Evolutionary conservation across 371 early-diverging fungal genomes (phyloP), one percentile per base, ranked within the genome.

Genomic region (Mortierella sp.): DNA sequence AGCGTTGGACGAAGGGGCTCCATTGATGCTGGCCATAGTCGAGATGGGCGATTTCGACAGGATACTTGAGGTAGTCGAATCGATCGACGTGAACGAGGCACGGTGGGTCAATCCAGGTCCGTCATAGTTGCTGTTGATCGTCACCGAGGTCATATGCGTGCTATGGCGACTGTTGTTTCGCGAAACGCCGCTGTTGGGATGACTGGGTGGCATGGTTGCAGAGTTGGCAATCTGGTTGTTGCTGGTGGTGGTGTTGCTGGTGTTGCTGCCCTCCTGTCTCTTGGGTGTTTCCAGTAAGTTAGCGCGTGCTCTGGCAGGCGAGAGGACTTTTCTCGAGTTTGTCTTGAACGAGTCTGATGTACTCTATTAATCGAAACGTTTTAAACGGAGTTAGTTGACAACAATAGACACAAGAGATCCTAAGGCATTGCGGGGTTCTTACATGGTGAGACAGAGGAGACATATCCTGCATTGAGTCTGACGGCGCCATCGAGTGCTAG

Each of bases 21-120:
- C 86, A 63, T 86, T 86, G 80, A 81, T 79, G 29, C 82, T 86
- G 24, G 14, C 29, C 86, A 86, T 86, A 1, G 79, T 78, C 46
- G 85, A 85, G 21, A 80, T 49, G 3, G 79, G 86, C 0, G 83
- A 79, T 60, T 65, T 72, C 2, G 72, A 70, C 46, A 79, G 60
- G 21, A 79, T 43, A 32, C 77, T 82, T 29, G 82, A 86, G 24
- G 21, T 70, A 7, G 86, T 65, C 4, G 86, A 86, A 10, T 81
- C 86, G n/a, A 86, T 74, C 12, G 86, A 86, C 0, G 82, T 77
- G n/a, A 86, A 71, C 0, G 86, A 86, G 1, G 75, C 73, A 0
- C 80, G 79, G n/a, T 82, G 82, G 14, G 74, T 63, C 49, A 86
- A 29, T 41, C 76, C 75, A 6, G 80, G 80, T 43, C 80, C 73